A percentile compares a stretch with the other conserved stretches of the same genome.
These are phyloP conservation scores for Hapsidospora chrysogenum DNA, from an alignment of 495 filamentous ascomycete species.

Conservation along the genomic window DNA sequence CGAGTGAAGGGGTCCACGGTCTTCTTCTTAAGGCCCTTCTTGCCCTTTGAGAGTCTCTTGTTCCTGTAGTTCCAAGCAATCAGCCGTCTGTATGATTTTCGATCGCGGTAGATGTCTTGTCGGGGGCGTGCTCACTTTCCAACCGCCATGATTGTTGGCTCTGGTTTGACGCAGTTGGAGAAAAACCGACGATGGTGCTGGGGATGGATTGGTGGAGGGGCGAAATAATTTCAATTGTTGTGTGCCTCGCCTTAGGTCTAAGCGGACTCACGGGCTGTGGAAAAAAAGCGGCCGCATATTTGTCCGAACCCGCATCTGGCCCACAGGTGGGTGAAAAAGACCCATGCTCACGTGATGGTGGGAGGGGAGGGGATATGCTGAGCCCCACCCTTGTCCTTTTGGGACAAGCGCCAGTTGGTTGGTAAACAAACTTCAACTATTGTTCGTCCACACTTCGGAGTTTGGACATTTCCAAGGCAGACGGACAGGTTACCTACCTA, in stretches of 20 bases:
- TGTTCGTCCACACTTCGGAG: too few relatives aligned
- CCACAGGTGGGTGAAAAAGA: too few relatives aligned
- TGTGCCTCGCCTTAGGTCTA: conserved; percentile 3
- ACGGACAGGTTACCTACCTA: too few relatives aligned
- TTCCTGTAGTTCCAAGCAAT: conserved; percentile 51
- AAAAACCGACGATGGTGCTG: not conserved
- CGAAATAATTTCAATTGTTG: conserved; percentile 4
- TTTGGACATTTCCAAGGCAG: too few relatives aligned
- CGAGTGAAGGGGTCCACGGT: conserved; percentile 89
- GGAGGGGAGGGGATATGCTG: too few relatives aligned
- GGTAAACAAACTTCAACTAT: too few relatives aligned
- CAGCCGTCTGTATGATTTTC: conserved; percentile 1
- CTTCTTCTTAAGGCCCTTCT: conserved; percentile 99
- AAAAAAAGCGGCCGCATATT: not conserved
- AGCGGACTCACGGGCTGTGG: too few relatives aligned
- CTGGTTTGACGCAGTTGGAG: conserved; percentile 2
- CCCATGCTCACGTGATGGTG: too few relatives aligned
- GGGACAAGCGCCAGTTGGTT: too few relatives aligned
- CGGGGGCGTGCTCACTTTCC: conserved; percentile 53
- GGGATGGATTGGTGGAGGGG: conserved; percentile 4
- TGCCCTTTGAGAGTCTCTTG: conserved; percentile 99
- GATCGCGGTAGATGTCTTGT: conserved; percentile 3
- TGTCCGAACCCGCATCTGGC: too few relatives aligned
- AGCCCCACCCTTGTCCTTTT: too few relatives aligned
- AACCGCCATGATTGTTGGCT: conserved; percentile 64